These are phyloP conservation scores for Microstroma glucosiphilum DNA, from an alignment of 1,284 basidiomycete genomes.

Conservation along the genomic window DNA sequence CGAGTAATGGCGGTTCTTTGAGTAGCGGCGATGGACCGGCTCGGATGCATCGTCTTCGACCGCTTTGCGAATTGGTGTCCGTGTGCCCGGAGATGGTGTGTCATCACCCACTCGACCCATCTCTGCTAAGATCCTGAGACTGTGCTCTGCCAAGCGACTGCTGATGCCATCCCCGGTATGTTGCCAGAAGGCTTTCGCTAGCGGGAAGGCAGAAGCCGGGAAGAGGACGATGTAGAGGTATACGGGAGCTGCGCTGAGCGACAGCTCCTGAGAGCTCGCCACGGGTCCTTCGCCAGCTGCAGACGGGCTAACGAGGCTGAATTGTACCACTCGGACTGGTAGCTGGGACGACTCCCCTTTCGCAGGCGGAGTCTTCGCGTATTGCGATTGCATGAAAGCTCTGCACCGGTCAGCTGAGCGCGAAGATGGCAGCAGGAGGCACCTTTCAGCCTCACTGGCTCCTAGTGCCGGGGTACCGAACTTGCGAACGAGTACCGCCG, in stretches of 20 bases:
- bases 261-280: background rate
- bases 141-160: conserved; percentile 76
- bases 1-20: conserved; percentile 28
- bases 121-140: conserved; percentile 55
- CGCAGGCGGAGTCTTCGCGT: conserved; percentile 7
- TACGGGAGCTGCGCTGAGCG: conserved; percentile 6
- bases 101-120: conserved; percentile 12
- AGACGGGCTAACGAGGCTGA: conserved; percentile 4
- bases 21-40: conserved; percentile 7
- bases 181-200: conserved; percentile 92
- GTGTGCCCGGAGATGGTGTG: no score
- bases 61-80: no score
- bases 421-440: conserved; percentile 40
- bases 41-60: background rate
- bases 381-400: conserved; percentile 37
- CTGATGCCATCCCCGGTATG: conserved; percentile 86
- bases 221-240: conserved; percentile 69
- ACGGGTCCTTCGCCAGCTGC: background rate
- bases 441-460: conserved; percentile 19
- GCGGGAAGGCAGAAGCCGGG: conserved; percentile 59
- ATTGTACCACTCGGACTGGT: conserved; percentile 12
- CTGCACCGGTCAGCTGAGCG: conserved; percentile 36
- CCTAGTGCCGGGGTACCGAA: conserved; percentile 6
- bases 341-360: background rate
- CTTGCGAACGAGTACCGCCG: conserved; percentile 12